Base-by-base conservation (phyloP, 257 asterid species). In the Plantago elongata region DNA sequence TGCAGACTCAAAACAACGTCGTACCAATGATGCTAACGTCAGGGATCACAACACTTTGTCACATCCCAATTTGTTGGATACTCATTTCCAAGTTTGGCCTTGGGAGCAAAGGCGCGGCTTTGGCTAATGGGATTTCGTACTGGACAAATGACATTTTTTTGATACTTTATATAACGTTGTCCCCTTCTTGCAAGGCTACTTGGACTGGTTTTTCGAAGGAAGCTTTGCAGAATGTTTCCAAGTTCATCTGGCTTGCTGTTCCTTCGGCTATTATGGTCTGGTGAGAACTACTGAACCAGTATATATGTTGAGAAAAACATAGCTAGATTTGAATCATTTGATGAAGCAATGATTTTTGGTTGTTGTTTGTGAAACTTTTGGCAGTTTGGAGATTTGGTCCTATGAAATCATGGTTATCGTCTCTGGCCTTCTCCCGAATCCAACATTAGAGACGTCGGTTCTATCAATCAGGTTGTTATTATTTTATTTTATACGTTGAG, bases 361-460 rank as follows among this genome's bases (percentile, higher is more conserved):
- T 63, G 2, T 27, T 52, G 3, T 5, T 37, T 52, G 22, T 3
- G n/a, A 27, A n/a, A 57, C 59, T 43, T 22, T 22, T n/a, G 49
- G 60, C 84, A 86, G 88, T 72, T 74, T 84, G 79, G 95, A 87
- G 82, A 75, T 78, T 17, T 87, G 93, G 95, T 86, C 92, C 0
- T 86, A 84, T 13, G 93, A 82, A 67, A 76, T 84, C 64, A 87
- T 82, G 95, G 93, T 87, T 50, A 69, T 87, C 30, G 78, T 84
- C n/a, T 74, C 93, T 12, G 95, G 95, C 3, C 86, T 80, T 63
- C 88, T 87, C 7, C 93, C 93, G 0, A 77, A 86, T 71, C 95
- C 92, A 5, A 80, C 84, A 7, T 60, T 86, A 40, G 95, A 86
- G 69, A 84, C 95, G 0, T 86, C 95, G 0, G 92, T 82, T 73